A percentile compares a stretch with the other conserved stretches of the same genome.
These are phyloP conservation scores for Pyrenochaeta sp. DNA, from an alignment of 2,329 filamentous ascomycete genomes.

Conservation along the genomic window DNA sequence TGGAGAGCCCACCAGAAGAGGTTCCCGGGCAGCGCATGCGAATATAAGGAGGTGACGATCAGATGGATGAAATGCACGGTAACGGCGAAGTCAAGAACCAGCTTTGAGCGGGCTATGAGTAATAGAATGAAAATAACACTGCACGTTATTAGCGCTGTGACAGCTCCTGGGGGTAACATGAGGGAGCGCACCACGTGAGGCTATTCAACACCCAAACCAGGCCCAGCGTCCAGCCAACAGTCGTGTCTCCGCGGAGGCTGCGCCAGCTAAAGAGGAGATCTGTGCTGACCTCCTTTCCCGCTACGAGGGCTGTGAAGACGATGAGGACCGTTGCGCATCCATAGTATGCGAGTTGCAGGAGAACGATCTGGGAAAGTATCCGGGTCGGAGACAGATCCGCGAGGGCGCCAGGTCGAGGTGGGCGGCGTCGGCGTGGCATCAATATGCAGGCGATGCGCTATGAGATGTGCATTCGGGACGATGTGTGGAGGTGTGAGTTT, in stretches of 20 bases:
- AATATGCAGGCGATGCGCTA: constrained; percentile 29
- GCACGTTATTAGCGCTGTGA: constrained; percentile 24
- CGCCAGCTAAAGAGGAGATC: constrained; percentile 71
- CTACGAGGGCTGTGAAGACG: constrained; percentile 72
- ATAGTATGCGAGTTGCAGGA: constrained; percentile 73
- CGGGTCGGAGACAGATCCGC: constrained; percentile 72
- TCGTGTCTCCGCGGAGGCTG: constrained; percentile 71
- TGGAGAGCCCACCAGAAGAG: constrained; percentile 87
- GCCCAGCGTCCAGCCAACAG: constrained; percentile 73
- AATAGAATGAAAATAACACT: constrained; percentile 86
- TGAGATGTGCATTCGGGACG: constrained; percentile 24
- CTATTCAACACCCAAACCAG: constrained; percentile 74
- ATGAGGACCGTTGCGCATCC: constrained; percentile 68
- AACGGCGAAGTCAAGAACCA: constrained; percentile 92
- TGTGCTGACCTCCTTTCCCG: constrained; percentile 66
- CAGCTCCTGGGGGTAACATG: background rate
- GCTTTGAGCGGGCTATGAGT: constrained; percentile 86
- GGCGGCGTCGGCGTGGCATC: constrained; percentile 67
- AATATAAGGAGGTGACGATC: constrained; percentile 79
- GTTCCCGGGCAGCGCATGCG: constrained; percentile 76
- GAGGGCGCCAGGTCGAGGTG: constrained; percentile 71
- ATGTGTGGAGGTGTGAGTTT: constrained; percentile 8
- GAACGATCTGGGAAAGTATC: constrained; percentile 71
- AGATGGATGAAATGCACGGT: constrained; percentile 88
- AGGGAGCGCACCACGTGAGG: constrained; percentile 65